Base-by-base conservation (phyloP, 495 filamentous ascomycete genomes). In the Peziza echinospora region DNA sequence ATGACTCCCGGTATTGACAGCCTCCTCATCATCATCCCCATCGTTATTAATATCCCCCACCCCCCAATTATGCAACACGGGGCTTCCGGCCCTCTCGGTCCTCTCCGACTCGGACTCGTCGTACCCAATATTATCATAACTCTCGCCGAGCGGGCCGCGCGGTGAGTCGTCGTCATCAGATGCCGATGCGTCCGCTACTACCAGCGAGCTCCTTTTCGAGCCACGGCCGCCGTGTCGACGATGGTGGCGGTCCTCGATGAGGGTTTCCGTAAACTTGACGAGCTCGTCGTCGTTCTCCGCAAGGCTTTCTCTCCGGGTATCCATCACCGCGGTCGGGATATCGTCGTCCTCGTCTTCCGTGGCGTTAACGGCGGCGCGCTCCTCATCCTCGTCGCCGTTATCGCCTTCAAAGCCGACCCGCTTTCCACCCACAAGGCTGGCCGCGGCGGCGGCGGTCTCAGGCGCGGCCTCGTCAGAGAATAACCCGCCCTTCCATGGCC, bases 401-500 rank as follows among this genome's bases (percentile, higher is more conserved):
- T 60, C 57, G 7, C 56, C 56, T 50, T 56, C 59, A 41, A 56
- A 53, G 0, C 57, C 57, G 3, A 59, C 53, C 3, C 47, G 45
- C 2, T 48, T 60, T 2, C 51, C 25, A 0, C 45, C 51, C 10
- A 51, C 56, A 5, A 44, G 26, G 34, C 43, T 51, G 2, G 51
- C 51, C 17, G 40, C 22, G n/a, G n/a, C n/a, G n/a, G n/a, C n/a
- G n/a, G n/a, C n/a, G n/a, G n/a, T n/a, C n/a, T n/a, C n/a, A n/a
- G n/a, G n/a, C 1, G 34, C 34, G 11, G 51, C 55, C 17, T 25
- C 46, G 16, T 44, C 19, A 48, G 25, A 37, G 30, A 37, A 37
- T 2, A 58, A 37, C 9, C 53, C 91, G 2, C 89, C 89, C 51
- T 67, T 72, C 91, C 89, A 99, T 6, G 89, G 86, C 53, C 77